Evolutionary conservation across 2,329 filamentous ascomycete species (phyloP), one percentile per base, ranked within the genome.

Genomic region (Trichophyton simii): DNA sequence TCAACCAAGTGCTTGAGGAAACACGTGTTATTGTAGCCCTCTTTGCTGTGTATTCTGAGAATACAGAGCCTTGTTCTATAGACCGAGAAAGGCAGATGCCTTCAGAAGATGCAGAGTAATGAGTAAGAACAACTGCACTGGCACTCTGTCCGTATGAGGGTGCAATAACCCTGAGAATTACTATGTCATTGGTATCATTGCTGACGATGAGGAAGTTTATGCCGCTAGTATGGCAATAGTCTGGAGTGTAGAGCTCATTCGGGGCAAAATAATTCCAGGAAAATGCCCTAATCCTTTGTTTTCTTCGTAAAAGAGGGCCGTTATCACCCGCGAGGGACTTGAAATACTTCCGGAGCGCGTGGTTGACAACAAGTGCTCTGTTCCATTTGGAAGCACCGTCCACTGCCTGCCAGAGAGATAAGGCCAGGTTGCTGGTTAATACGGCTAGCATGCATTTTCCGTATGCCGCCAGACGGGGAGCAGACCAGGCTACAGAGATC

Each of bases 351-450:
- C 72, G 69, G 48, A 83, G 66, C 3, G 72, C 68, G 60, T 77
- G 68, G 63, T 85, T 85, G 42, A 84, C 68, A n/a, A 85, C 71
- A 4, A 78, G 66, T 2, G 76, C 76, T 36, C 83, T 76, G 44
- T 72, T 72, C 83, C 83, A 85, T 64, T 75, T 77, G 0, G 72
- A 69, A 48, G 73, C 70, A 8, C 74, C 73, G 11, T 78, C 78
- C 36, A 76, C 69, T 2, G 78, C 74, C 57, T 81, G 79, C 78
- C 82, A 86, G 7, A 86, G 68, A 1, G 80, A 82, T 3, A 86
- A 69, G 1, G 82, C 67, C 60, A 83, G 70, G 64, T 83, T 84
- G 2, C 81, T 78, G 0, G 82, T 83, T 52, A 83, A 71, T 15
- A 83, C 77, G 1, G 78, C 80, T 31, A 86, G 75, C 6, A 79